Conservation (phyloP, 2,329 filamentous ascomycete species). For the Colletotrichum cordylinicola region DNA sequence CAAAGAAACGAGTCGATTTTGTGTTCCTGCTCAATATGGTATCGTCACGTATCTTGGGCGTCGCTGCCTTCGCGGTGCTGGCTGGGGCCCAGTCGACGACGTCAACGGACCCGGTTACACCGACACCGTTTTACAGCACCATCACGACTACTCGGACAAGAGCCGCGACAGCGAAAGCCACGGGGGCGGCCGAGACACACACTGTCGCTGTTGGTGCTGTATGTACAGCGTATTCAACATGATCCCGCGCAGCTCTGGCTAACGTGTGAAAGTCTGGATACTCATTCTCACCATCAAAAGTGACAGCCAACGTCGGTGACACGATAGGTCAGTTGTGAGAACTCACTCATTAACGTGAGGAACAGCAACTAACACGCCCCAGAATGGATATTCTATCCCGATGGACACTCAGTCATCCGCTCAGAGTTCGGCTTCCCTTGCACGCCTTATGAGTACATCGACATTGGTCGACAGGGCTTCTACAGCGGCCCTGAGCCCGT, state of each 20-base stretch:
- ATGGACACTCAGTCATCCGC: slow-evolving; percentile 68
- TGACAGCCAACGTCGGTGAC: slow-evolving; percentile 49
- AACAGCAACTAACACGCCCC: slow-evolving; percentile 10
- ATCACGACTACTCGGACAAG: neutral
- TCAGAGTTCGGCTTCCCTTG: slow-evolving; percentile 66
- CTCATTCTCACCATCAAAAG: slow-evolving; percentile 35
- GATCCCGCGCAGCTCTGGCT: neutral
- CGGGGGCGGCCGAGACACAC: neutral
- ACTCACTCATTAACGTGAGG: neutral
- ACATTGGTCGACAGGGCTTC: slow-evolving; percentile 54
- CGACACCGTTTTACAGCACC: neutral
- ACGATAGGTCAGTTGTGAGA: slow-evolving; percentile 43
- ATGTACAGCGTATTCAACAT: neutral
- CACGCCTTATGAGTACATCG: slow-evolving; percentile 63
- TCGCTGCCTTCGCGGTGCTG: neutral
- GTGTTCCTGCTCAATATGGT: neutral
- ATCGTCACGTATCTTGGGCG: neutral
- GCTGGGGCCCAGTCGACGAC: neutral
- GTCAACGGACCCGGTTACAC: neutral
- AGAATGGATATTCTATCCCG: slow-evolving; percentile 68
- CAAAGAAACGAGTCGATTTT: neutral
- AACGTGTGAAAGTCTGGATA: slow-evolving; percentile 28
- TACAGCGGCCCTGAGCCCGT: slow-evolving; percentile 57
- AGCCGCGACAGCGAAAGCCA: neutral
- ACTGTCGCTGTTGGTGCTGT: slow-evolving; percentile 22